These are phyloP conservation scores for Wallemia mellicola DNA, from an alignment of 1,284 basidiomycete species.

Conservation along the genomic window DNA sequence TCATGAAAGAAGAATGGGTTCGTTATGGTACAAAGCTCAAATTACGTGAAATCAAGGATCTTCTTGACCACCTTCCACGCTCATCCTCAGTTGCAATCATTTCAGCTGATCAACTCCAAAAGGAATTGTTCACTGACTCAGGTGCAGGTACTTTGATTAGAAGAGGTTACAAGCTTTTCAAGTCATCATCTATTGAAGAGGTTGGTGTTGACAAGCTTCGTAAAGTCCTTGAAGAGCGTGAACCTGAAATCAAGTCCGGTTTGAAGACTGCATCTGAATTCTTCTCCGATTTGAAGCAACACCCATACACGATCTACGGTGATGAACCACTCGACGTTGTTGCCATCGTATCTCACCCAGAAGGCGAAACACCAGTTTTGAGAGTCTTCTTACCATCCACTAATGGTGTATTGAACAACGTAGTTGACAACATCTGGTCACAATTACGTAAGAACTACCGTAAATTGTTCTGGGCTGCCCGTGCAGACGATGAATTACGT, in stretches of 20 bases:
- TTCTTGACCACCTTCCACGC: slow-evolving; percentile 89
- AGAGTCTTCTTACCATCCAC: slow-evolving; percentile 70
- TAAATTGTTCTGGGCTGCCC: slow-evolving; percentile 83
- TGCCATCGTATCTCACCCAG: slow-evolving; percentile 74
- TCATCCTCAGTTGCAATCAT: slow-evolving; percentile 97
- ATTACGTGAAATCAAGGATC: slow-evolving; percentile 94
- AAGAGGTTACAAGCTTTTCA: slow-evolving; percentile 91
- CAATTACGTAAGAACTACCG: slow-evolving; percentile 84
- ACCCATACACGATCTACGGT: slow-evolving; percentile 80
- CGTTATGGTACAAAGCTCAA: slow-evolving; percentile 99
- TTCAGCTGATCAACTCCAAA: slow-evolving; percentile 69
- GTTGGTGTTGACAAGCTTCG: slow-evolving; percentile 79
- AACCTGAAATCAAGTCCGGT: slow-evolving; percentile 64
- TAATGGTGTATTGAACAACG: slow-evolving; percentile 69
- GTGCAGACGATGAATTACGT: slow-evolving; percentile 77
- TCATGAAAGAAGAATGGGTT: slow-evolving; percentile 99
- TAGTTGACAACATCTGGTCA: slow-evolving; percentile 89
- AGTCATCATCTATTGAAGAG: slow-evolving; percentile 45
- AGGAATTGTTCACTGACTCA: slow-evolving; percentile 94
- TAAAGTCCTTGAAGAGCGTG: slow-evolving; percentile 72
- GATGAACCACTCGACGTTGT: slow-evolving; percentile 91
- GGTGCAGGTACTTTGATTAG: slow-evolving; percentile 94
- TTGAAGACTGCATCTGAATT: slow-evolving; percentile 67
- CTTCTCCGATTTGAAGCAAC: slow-evolving; percentile 44
- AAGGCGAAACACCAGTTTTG: slow-evolving; percentile 65